phyloP scores from a whole-genome alignment of 352 stramenopile species.

The Globisporangium megalacanthum region DNA sequence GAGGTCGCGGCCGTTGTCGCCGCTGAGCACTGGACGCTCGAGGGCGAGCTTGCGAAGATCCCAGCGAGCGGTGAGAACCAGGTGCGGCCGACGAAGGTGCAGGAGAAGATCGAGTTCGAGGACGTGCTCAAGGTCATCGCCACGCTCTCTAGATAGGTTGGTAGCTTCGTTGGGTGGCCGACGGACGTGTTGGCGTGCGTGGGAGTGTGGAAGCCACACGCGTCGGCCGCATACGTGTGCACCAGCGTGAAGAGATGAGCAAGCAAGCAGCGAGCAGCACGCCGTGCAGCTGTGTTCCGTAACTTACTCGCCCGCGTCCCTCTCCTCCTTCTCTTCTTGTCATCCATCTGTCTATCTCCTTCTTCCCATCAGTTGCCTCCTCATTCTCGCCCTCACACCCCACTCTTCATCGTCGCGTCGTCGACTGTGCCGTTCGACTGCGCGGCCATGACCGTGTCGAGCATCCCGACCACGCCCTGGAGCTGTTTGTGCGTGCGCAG shows the following conservation, averaged over 20 bases:
- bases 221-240: too few species aligned
- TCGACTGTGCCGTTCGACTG: constrained; percentile 61
- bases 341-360: not conserved
- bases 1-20: constrained; percentile 48
- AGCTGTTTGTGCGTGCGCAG: constrained; percentile 84
- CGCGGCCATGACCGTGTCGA: constrained; percentile 87
- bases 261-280: not conserved
- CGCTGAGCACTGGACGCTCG: constrained; percentile 69
- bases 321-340: constrained; percentile 16
- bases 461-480: constrained; percentile 79
- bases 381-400: constrained; percentile 16
- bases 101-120: constrained; percentile 84
- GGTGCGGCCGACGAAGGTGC: constrained; percentile 83
- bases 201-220: not conserved
- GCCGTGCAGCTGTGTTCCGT: too few species aligned
- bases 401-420: constrained; percentile 14
- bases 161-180: too few species aligned
- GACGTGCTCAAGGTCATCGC: constrained; percentile 86
- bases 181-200: not conserved
- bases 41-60: constrained; percentile 49
- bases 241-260: not conserved
- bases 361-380: too few species aligned
- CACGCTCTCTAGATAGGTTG: constrained; percentile 81
- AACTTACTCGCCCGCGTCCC: too few species aligned
- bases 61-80: constrained; percentile 78